Evolutionary conservation across 768 basidiomycete species (phyloP).

Genomic region (Trametes punicea): DNA sequence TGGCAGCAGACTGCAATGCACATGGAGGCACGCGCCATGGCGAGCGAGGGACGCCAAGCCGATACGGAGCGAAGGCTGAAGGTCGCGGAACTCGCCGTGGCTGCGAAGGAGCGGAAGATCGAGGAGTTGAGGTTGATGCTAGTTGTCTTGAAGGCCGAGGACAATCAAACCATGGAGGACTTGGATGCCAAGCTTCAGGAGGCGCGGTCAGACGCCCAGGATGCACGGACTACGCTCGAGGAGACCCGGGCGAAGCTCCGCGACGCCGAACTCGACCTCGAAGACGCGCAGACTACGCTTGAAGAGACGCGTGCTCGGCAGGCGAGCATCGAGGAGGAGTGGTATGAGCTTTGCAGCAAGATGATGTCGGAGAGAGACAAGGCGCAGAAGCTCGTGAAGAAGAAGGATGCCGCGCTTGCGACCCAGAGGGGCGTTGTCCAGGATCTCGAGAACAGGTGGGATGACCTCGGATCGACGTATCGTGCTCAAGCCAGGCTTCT

Average conservation of each 20-base stretch:
- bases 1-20: not conserved
- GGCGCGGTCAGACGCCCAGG: not conserved
- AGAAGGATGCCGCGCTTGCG: too few relatives aligned
- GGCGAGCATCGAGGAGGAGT: too few relatives aligned
- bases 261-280: too few relatives aligned
- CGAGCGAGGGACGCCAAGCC: not conserved
- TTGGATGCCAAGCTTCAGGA: not conserved
- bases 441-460: too few relatives aligned
- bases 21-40: not conserved
- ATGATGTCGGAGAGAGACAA: too few relatives aligned
- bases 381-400: too few relatives aligned
- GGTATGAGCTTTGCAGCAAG: too few relatives aligned
- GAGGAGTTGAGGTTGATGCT: not conserved
- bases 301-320: not conserved
- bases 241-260: not conserved
- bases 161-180: not conserved
- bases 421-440: too few relatives aligned
- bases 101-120: not conserved
- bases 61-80: not conserved
- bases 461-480: too few relatives aligned
- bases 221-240: not conserved
- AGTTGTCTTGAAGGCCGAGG: not conserved
- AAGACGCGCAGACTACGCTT: not conserved
- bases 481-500: too few relatives aligned
- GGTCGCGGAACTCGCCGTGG: not conserved